phyloP scores from a whole-genome alignment of 2,329 filamentous ascomycete genomes.

The Ascochyta fabae region DNA sequence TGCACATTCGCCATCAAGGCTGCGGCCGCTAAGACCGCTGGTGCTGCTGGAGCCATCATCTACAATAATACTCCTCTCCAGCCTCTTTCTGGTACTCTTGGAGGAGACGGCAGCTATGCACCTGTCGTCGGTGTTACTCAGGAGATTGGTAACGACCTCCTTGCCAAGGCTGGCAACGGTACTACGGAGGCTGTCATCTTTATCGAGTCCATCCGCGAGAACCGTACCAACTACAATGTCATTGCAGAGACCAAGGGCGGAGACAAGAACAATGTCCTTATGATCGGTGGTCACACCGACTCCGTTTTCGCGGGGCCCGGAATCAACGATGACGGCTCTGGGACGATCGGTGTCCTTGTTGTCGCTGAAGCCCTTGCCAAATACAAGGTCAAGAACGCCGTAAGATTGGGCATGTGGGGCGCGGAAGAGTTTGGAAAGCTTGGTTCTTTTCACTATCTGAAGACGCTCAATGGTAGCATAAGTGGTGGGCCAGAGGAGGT shows the following conservation, averaged over 20 bases:
- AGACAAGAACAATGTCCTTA: slow-evolving; percentile 43
- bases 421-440: slow-evolving; percentile 52
- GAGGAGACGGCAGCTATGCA: slow-evolving; percentile 61
- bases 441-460: slow-evolving; percentile 49
- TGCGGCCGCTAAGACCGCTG: slow-evolving; percentile 67
- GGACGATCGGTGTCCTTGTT: slow-evolving; percentile 46
- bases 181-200: slow-evolving; percentile 44
- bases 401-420: slow-evolving; percentile 51
- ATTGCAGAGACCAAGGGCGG: slow-evolving; percentile 49
- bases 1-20: slow-evolving; percentile 75
- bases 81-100: slow-evolving; percentile 70
- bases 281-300: slow-evolving; percentile 49
- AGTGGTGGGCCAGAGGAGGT: slow-evolving; percentile 39
- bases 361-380: slow-evolving; percentile 49
- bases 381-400: slow-evolving; percentile 50
- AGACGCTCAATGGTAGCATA: slow-evolving; percentile 43
- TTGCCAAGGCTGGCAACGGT: slow-evolving; percentile 59
- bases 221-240: slow-evolving; percentile 54
- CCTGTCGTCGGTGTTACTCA: slow-evolving; percentile 72
- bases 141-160: slow-evolving; percentile 63
- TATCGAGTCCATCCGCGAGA: slow-evolving; percentile 54
- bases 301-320: slow-evolving; percentile 47
- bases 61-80: slow-evolving; percentile 71
- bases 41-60: slow-evolving; percentile 71
- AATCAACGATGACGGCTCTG: slow-evolving; percentile 52